Evolutionary conservation across 169 alveolate species (phyloP).

Genomic region (Perkinsus marinus): DNA sequence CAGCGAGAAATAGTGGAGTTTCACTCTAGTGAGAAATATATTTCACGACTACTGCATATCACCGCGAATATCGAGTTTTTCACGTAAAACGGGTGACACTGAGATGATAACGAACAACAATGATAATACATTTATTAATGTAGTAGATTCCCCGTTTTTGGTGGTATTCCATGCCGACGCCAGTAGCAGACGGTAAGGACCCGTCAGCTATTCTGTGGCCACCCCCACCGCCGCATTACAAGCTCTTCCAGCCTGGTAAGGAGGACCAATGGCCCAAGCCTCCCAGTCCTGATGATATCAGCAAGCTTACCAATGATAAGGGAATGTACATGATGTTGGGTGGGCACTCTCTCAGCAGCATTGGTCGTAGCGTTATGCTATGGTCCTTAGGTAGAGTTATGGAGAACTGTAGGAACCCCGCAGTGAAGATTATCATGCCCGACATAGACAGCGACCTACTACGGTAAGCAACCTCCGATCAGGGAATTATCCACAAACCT

Average conservation of each 20-base stretch:
- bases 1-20: too few species aligned
- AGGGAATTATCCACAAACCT: too few species aligned
- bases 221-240: not conserved
- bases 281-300: not conserved
- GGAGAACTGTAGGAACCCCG: not conserved
- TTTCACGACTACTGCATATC: too few species aligned
- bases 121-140: too few species aligned
- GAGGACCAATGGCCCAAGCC: not conserved
- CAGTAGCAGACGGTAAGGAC: not conserved
- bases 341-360: not conserved
- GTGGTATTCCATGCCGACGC: not conserved
- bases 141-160: too few species aligned
- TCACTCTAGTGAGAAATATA: too few species aligned
- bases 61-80: too few species aligned
- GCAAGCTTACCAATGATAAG: not conserved
- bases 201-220: not conserved
- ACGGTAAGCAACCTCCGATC: not conserved
- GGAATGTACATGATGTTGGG: not conserved
- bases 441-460: not conserved
- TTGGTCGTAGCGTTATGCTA: too few species aligned
- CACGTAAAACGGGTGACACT: too few species aligned
- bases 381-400: not conserved
- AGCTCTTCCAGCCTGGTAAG: not conserved
- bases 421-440: not conserved
- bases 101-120: too few species aligned